These are phyloP conservation scores for Harrya chromipes DNA, from an alignment of 768 basidiomycete genomes.

Conservation along the genomic window DNA sequence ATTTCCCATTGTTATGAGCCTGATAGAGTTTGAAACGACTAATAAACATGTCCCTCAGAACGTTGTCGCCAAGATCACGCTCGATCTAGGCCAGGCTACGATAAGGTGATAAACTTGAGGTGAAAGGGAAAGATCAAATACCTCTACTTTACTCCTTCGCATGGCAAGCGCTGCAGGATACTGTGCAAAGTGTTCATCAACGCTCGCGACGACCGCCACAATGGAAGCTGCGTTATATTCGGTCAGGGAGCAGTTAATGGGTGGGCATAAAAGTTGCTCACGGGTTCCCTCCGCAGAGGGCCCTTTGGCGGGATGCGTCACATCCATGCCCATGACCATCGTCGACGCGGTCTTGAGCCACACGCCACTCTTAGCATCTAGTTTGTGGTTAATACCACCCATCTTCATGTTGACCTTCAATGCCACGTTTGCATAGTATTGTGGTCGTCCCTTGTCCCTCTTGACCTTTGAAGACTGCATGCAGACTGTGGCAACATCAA, in stretches of 20 bases:
- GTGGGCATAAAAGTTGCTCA: constrained; percentile 5
- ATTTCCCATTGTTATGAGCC: constrained; percentile 27
- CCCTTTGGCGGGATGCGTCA: constrained; percentile 68
- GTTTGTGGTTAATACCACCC: constrained; percentile 49
- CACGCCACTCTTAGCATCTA: constrained; percentile 37
- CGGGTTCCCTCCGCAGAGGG: constrained; percentile 52
- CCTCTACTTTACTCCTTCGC: constrained; percentile 67
- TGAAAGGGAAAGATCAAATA: background rate
- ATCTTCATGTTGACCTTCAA: constrained; percentile 57
- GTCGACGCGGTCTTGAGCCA: constrained; percentile 44
- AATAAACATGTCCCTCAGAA: constrained; percentile 45
- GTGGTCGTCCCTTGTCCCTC: constrained; percentile 43
- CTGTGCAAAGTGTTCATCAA: constrained; percentile 44
- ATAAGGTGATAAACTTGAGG: background rate
- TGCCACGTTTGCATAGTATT: constrained; percentile 55
- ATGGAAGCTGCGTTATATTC: constrained; percentile 36
- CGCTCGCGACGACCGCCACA: constrained; percentile 51
- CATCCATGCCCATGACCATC: constrained; percentile 59
- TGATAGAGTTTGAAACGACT: constrained; percentile 42
- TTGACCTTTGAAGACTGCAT: constrained; percentile 67
- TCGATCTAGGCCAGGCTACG: background rate
- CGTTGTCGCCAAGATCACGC: constrained; percentile 32
- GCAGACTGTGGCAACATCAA: constrained; percentile 63
- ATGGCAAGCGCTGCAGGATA: constrained; percentile 47
- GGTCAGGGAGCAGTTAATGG: background rate